A percentile compares a stretch with the other conserved stretches of the same genome.
These are phyloP conservation scores for Aspergillus hiratsukae DNA, from an alignment of 2,329 filamentous ascomycete species.

Conservation along the genomic window DNA sequence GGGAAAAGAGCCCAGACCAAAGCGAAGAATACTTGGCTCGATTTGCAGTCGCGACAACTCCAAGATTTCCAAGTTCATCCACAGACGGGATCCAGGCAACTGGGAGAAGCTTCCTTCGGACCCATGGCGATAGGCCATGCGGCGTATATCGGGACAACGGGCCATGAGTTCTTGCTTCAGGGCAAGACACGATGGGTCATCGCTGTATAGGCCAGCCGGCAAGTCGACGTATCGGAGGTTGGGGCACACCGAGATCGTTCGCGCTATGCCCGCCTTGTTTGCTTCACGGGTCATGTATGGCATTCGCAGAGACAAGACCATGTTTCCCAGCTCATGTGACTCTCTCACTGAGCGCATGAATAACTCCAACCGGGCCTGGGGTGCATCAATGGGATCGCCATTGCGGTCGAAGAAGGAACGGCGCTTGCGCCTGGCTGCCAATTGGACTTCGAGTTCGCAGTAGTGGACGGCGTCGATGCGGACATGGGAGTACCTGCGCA, in stretches of 20 bases:
- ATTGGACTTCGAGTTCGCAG: constrained; percentile 77
- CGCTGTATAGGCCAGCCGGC: constrained; percentile 79
- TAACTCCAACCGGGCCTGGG: constrained; percentile 69
- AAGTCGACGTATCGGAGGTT: constrained; percentile 87
- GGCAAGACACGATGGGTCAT: constrained; percentile 69
- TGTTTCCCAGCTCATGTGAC: constrained; percentile 63
- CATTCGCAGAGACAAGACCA: constrained; percentile 76
- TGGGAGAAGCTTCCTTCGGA: constrained; percentile 72
- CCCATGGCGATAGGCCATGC: constrained; percentile 80
- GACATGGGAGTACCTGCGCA: constrained; percentile 72
- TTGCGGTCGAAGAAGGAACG: constrained; percentile 70
- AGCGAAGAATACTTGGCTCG: constrained; percentile 52
- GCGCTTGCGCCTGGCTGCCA: constrained; percentile 74
- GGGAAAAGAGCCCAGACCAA: constrained; percentile 64
- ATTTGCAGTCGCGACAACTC: constrained; percentile 36
- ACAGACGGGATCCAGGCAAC: constrained; percentile 54
- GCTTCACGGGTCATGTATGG: constrained; percentile 94
- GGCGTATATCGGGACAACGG: constrained; percentile 75
- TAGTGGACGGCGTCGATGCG: constrained; percentile 94
- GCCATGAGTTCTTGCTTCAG: constrained; percentile 80
- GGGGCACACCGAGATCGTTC: constrained; percentile 77
- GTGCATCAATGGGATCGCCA: constrained; percentile 74
- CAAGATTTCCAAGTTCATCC: constrained; percentile 40
- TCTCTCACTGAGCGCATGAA: constrained; percentile 79
- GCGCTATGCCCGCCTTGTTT: constrained; percentile 75